Evolutionary conservation across 2,329 filamentous ascomycete genomes (phyloP).

Genomic region (Spiromastix sp.): DNA sequence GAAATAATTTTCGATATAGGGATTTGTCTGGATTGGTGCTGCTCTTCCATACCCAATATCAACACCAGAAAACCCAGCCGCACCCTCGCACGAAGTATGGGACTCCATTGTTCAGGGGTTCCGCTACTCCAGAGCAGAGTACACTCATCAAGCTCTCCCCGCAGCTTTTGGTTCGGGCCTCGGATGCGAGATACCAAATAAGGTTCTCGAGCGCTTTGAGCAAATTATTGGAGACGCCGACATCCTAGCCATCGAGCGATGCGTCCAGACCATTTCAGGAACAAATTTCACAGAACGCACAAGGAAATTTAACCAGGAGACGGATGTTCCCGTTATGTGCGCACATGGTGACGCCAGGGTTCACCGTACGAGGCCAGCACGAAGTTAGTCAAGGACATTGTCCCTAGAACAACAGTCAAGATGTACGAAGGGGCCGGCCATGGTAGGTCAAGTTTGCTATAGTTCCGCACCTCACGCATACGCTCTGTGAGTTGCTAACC

Average conservation of each 20-base stretch:
- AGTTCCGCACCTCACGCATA: too few species aligned
- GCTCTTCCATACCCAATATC: constrained; percentile 15
- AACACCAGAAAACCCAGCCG: constrained; percentile 15
- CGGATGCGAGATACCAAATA: constrained; percentile 10
- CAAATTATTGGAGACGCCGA: constrained; percentile 18
- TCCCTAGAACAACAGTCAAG: constrained; percentile 16
- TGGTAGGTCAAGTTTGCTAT: constrained; percentile 10
- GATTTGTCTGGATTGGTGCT: constrained; percentile 18
- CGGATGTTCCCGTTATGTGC: constrained; percentile 15
- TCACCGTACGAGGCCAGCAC: constrained; percentile 16
- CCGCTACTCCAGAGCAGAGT: constrained; percentile 14
- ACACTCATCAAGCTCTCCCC: constrained; percentile 13
- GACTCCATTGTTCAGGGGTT: constrained; percentile 17
- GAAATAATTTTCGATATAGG: constrained; percentile 6
- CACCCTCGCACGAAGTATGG: constrained; percentile 16
- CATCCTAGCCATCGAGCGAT: constrained; percentile 19
- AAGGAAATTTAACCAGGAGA: constrained; percentile 10
- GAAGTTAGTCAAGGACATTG: constrained; percentile 15
- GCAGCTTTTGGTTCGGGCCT: constrained; percentile 15
- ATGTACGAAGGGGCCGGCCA: constrained; percentile 20
- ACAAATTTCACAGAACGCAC: constrained; percentile 18
- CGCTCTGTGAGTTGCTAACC: too few species aligned
- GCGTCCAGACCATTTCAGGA: constrained; percentile 17
- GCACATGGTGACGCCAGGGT: constrained; percentile 20
- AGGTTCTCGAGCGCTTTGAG: constrained; percentile 13